Base-by-base conservation (phyloP, 2,329 filamentous ascomycete genomes). In the Phaeophleospora eucalypticola region DNA sequence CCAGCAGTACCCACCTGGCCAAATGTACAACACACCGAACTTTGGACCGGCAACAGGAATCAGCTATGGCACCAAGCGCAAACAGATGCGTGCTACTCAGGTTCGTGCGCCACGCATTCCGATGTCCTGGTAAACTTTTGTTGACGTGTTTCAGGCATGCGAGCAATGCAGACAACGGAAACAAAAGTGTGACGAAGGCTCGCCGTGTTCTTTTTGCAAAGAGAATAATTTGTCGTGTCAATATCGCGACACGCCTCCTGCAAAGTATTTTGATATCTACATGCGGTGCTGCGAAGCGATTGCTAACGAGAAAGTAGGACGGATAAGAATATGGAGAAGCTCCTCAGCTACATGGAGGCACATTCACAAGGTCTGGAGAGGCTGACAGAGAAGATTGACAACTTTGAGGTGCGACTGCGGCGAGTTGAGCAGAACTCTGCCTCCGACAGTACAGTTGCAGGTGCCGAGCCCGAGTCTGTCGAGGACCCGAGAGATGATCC, bases 171-270 rank as follows among this genome's bases (percentile, higher is more conserved):
- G 89, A 48, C 80, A 86, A 51, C 78, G 91, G 33, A 95, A 95
- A 68, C 89, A 89, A 12, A 95, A 95, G 69, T 95, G 89, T 65
- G 89, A 95, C 60, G 89, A 95, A 72, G 83, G 83, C 9, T 83
- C 86, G 56, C 89, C 86, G 59, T 91, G 89, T 63, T 88, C 84
- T 33, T 82, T 83, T 60, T 98, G 93, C 66, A 86, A 85, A 59
- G 90, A 97, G 58, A 94, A 94, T 65, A 83, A 80, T 56, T 77
- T 89, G 24, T 78, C 83, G 43, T 98, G 88, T 72, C 84, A 87
- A 67, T 97, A 96, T 67, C 83, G 90, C 56, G 90, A 96, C 62
- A 86, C 93, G 4, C 86, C 89, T 17, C 89, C 89, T 14, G 93
- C 94, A 63, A 91, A 94, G 87, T 95, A 76, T 66, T 85, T 51